phyloP scores from a whole-genome alignment of 1,284 basidiomycete genomes.

The Fomitopsis betulina region DNA sequence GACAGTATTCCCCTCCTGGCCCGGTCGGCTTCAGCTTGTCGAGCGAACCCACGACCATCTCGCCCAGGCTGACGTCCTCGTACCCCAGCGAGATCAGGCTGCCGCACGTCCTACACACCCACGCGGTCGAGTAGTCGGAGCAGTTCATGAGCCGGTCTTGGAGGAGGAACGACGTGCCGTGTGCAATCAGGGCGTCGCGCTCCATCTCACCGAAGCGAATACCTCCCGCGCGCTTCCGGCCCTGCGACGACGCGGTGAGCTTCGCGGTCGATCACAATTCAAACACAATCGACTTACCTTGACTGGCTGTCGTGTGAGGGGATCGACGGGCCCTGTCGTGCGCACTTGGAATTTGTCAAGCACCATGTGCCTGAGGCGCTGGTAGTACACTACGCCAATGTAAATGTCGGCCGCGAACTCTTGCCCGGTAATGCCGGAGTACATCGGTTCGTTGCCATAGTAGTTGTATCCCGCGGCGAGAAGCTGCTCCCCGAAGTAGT shows the following conservation, averaged over 20 bases:
- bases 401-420: slow-evolving; percentile 99
- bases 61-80: slow-evolving; percentile 75
- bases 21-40: slow-evolving; percentile 52
- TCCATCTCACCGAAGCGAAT: slow-evolving; percentile 99
- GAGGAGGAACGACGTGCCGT: slow-evolving; percentile 96
- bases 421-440: slow-evolving; percentile 97
- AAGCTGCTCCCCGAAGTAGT: slow-evolving; percentile 97
- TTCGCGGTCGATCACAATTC: not conserved
- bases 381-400: slow-evolving; percentile 97
- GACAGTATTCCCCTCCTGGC: slow-evolving; percentile 85
- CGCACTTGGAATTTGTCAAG: slow-evolving; percentile 99
- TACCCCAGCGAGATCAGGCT: slow-evolving; percentile 94
- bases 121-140: slow-evolving; percentile 98
- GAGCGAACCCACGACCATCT: slow-evolving; percentile 49
- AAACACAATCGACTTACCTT: slow-evolving; percentile 57
- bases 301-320: slow-evolving; percentile 94
- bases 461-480: slow-evolving; percentile 96
- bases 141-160: slow-evolving; percentile 99
- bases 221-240: slow-evolving; percentile 96
- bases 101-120: slow-evolving; percentile 96
- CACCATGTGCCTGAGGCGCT: slow-evolving; percentile 98
- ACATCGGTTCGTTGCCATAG: slow-evolving; percentile 99
- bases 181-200: slow-evolving; percentile 96
- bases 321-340: slow-evolving; percentile 96
- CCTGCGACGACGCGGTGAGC: slow-evolving; percentile 42